phyloP scores from a whole-genome alignment of 1,284 basidiomycete genomes.

The Rhodotorula sp. region DNA sequence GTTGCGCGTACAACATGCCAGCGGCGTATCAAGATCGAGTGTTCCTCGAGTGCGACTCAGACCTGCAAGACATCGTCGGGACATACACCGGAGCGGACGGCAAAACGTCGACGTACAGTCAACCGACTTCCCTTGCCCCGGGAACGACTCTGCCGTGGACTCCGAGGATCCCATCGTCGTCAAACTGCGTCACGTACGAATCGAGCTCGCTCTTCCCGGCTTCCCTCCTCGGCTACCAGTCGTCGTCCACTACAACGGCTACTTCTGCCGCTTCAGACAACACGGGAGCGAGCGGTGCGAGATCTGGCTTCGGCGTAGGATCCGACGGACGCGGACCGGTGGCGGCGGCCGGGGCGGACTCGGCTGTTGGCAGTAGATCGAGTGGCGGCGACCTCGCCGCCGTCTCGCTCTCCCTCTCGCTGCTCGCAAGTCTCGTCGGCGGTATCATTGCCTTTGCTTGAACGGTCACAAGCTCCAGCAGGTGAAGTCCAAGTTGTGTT shows the following conservation, averaged over 20 bases:
- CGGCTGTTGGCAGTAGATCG: too few relatives aligned
- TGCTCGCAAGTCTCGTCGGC: constrained; percentile 2
- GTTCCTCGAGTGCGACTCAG: constrained; percentile 63
- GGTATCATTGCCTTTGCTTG: not conserved
- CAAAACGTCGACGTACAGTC: constrained; percentile 27
- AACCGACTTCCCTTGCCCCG: constrained; percentile 42
- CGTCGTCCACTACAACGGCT: constrained; percentile 28
- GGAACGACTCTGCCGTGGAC: constrained; percentile 56
- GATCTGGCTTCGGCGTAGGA: too few relatives aligned
- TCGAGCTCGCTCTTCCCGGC: constrained; percentile 58
- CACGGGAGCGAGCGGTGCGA: too few relatives aligned
- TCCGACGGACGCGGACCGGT: too few relatives aligned
- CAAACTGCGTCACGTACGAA: constrained; percentile 61
- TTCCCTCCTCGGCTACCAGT: constrained; percentile 3
- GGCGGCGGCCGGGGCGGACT: not conserved
- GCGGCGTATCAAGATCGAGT: constrained; percentile 58
- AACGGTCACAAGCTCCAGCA: too few relatives aligned
- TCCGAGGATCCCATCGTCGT: constrained; percentile 60
- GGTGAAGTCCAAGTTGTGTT: too few relatives aligned
- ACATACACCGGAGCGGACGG: constrained; percentile 51
- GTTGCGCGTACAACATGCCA: constrained; percentile 61
- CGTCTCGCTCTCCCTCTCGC: not conserved
- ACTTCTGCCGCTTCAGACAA: too few relatives aligned
- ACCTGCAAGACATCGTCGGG: constrained; percentile 62
- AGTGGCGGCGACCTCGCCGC: too few relatives aligned